A percentile compares a stretch with the other conserved stretches of the same genome.
phyloP scores from a whole-genome alignment of 1,284 basidiomycete species.

The Anthracocystis setariae region DNA sequence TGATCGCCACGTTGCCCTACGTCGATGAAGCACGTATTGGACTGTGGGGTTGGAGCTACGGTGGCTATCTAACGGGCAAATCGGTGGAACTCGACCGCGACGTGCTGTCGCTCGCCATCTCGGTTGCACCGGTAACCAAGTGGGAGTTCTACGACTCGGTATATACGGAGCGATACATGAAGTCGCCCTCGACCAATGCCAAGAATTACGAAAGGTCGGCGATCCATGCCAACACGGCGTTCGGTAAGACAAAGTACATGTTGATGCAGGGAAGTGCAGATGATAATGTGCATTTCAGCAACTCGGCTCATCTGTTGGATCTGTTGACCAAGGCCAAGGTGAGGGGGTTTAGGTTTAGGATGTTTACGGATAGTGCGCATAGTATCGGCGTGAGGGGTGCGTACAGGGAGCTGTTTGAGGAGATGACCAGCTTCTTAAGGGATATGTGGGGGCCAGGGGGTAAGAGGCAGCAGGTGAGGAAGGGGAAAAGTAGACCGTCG shows the following conservation, averaged over 20 bases:
- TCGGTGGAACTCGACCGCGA: constrained; percentile 75
- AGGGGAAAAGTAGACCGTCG: constrained; percentile 14
- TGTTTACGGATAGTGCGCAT: constrained; percentile 95
- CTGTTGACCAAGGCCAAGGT: constrained; percentile 84
- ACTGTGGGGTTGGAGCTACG: constrained; percentile 70
- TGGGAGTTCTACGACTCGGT: constrained; percentile 76
- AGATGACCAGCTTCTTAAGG: constrained; percentile 81
- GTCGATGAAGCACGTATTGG: constrained; percentile 86
- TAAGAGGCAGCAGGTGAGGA: constrained; percentile 6
- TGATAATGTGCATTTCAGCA: constrained; percentile 77
- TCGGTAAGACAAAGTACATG: constrained; percentile 80
- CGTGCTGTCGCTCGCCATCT: constrained; percentile 86
- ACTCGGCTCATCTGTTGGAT: constrained; percentile 88
- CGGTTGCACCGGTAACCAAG: constrained; percentile 75
- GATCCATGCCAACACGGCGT: constrained; percentile 84
- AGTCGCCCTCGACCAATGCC: constrained; percentile 79
- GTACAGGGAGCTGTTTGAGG: constrained; percentile 85
- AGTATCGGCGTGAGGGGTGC: constrained; percentile 78
- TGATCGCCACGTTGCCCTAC: constrained; percentile 72
- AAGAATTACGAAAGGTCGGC: constrained; percentile 85
- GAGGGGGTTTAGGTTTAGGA: constrained; percentile 84
- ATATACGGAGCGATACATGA: constrained; percentile 98
- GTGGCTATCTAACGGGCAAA: constrained; percentile 59
- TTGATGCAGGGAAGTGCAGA: constrained; percentile 80
- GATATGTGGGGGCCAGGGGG: constrained; percentile 77